phyloP scores from a whole-genome alignment of 345 rosid species.

The Lepidium sativum region DNA sequence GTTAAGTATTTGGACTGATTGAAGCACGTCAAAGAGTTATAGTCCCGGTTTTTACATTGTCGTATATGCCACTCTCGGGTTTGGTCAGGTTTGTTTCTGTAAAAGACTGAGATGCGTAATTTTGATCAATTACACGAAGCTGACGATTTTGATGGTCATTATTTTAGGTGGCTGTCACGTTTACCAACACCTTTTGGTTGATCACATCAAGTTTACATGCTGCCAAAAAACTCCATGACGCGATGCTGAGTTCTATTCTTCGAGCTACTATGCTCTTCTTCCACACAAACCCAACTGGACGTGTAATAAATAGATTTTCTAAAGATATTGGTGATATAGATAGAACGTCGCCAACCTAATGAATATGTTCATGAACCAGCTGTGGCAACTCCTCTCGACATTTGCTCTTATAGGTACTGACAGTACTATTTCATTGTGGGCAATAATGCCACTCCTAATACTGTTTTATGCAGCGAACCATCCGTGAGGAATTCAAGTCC shows the following conservation, averaged over 20 bases:
- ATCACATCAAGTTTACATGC: slow-evolving; percentile 79
- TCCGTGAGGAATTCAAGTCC: slow-evolving; percentile 75
- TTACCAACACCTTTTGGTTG: slow-evolving; percentile 79
- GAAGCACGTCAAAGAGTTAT: slow-evolving; percentile 46
- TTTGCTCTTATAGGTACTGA: slow-evolving; percentile 79
- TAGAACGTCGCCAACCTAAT: slow-evolving; percentile 58
- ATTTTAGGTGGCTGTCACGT: slow-evolving; percentile 64
- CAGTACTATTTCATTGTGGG: slow-evolving; percentile 91
- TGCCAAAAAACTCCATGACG: slow-evolving; percentile 73
- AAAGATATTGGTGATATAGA: slow-evolving; percentile 92
- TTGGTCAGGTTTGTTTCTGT: slow-evolving; percentile 59
- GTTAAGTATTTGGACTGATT: slow-evolving; percentile 89
- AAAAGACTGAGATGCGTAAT: background rate
- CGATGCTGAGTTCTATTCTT: slow-evolving; percentile 65
- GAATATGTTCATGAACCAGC: slow-evolving; percentile 66
- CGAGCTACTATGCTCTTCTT: slow-evolving; percentile 95
- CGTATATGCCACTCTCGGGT: slow-evolving; percentile 56
- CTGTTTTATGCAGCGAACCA: slow-evolving; percentile 83
- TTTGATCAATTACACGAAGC: background rate
- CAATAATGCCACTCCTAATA: slow-evolving; percentile 83
- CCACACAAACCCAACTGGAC: slow-evolving; percentile 88
- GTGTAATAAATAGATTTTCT: slow-evolving; percentile 86
- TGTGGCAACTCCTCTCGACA: slow-evolving; percentile 87
- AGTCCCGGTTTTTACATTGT: slow-evolving; percentile 56
- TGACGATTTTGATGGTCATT: background rate